phyloP scores from a whole-genome alignment of 345 rosid genomes.

The Tarenaya hassleriana region DNA sequence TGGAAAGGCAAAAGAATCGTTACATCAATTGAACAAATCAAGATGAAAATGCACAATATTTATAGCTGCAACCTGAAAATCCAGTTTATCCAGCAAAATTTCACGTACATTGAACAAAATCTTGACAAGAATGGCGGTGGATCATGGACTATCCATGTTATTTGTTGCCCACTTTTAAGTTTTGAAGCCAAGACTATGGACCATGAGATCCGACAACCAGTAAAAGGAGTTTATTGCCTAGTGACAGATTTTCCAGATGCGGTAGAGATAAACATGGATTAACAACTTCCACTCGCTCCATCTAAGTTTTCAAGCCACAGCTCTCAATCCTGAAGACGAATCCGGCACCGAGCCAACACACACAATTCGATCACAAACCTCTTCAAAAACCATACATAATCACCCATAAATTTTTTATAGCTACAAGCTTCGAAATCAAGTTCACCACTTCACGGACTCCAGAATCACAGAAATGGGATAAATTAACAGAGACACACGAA shows the following conservation, averaged over 20 bases:
- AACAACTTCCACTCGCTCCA: background rate
- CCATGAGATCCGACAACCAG: too few species aligned
- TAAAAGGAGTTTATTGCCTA: background rate
- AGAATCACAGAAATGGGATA: background rate
- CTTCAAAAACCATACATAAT: background rate
- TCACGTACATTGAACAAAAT: background rate
- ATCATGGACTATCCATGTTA: background rate
- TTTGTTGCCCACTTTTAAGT: background rate
- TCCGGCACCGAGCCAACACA: too few species aligned
- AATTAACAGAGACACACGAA: background rate
- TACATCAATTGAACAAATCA: too few species aligned
- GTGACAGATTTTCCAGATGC: background rate
- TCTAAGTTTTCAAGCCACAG: slow-evolving; percentile 9
- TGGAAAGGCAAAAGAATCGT: too few species aligned
- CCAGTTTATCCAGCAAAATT: too few species aligned
- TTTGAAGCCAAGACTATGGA: background rate
- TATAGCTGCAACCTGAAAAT: too few species aligned
- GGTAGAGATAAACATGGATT: background rate
- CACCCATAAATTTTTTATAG: background rate
- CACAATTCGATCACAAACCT: background rate
- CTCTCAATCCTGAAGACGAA: background rate
- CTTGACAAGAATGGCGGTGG: slow-evolving; percentile 1
- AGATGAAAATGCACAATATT: too few species aligned
- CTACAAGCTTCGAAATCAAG: slow-evolving; percentile 7
- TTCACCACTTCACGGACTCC: slow-evolving; percentile 9